A percentile compares a stretch with the other conserved stretches of the same genome.
Evolutionary conservation across 768 basidiomycete species (phyloP).

Genomic region (Boletales sp.): DNA sequence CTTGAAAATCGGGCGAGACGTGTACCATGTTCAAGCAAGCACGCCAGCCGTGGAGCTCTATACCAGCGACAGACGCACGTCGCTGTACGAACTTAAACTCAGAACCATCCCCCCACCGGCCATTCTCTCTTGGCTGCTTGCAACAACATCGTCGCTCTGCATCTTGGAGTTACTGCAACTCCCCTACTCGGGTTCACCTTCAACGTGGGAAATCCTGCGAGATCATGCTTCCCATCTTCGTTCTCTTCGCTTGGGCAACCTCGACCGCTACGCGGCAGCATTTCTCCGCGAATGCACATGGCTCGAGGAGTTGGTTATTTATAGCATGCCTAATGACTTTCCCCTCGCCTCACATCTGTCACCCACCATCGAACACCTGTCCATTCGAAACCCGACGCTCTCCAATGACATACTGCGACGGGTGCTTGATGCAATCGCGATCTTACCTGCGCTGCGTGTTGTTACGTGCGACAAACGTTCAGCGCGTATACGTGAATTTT

Average conservation of each 20-base stretch:
- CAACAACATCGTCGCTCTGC: constrained; percentile 32
- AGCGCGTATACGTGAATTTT: constrained; percentile 18
- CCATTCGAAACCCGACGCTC: constrained; percentile 20
- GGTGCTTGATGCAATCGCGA: constrained; percentile 30
- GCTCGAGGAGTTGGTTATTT: constrained; percentile 26
- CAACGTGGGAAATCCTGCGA: constrained; percentile 8
- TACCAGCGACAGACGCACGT: constrained; percentile 1
- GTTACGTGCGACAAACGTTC: constrained; percentile 34
- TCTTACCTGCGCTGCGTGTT: constrained; percentile 32
- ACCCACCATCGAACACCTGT: constrained; percentile 37
- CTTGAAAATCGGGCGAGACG: constrained; percentile 20
- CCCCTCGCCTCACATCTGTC: constrained; percentile 33
- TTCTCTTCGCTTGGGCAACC: constrained; percentile 40
- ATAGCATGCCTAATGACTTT: constrained; percentile 14
- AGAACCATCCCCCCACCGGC: constrained; percentile 28
- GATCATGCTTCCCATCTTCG: constrained; percentile 31
- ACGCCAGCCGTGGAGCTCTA: constrained; percentile 4
- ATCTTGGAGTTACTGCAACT: constrained; percentile 35
- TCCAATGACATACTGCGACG: constrained; percentile 17
- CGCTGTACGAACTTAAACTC: constrained; percentile 41
- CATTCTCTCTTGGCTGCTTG: constrained; percentile 39
- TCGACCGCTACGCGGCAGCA: constrained; percentile 29
- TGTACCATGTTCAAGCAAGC: not conserved
- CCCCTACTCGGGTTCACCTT: constrained; percentile 21
- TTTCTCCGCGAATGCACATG: constrained; percentile 18